These are phyloP conservation scores for Eucalyptus sp. DNA, from an alignment of 345 rosid genomes.

Conservation along the genomic window DNA sequence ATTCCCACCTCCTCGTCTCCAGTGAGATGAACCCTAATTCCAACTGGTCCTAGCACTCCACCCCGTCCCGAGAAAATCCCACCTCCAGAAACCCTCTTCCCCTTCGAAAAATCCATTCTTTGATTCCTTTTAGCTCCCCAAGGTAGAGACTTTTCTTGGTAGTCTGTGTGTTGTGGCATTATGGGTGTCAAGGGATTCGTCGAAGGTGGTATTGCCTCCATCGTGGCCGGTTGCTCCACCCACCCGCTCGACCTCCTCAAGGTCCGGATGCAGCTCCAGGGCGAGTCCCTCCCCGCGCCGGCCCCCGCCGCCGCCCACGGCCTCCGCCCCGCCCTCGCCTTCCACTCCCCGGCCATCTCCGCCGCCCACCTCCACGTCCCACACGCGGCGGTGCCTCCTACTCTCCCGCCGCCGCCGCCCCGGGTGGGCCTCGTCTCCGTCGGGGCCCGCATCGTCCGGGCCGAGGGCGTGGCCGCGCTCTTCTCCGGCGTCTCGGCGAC, in stretches of 20 bases:
- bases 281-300: constrained; percentile 28
- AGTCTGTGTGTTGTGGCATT: no score
- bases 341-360: constrained; percentile 12
- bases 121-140: not conserved
- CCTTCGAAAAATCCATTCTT: not conserved
- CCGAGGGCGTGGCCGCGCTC: constrained; percentile 47
- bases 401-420: constrained; percentile 10
- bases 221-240: constrained; percentile 71
- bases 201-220: constrained; percentile 69
- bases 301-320: constrained; percentile 6
- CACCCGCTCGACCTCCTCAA: constrained; percentile 85
- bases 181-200: constrained; percentile 82
- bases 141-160: not conserved
- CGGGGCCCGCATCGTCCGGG: constrained; percentile 41
- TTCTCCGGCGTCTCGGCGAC: constrained; percentile 84
- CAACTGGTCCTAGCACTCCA: constrained; percentile 13
- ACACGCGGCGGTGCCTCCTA: constrained; percentile 3
- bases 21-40: constrained; percentile 49
- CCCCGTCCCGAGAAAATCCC: not conserved
- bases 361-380: constrained; percentile 12
- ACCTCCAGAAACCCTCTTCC: not conserved
- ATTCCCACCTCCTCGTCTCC: constrained; percentile 70
- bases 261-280: constrained; percentile 82
- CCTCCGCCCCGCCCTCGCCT: constrained; percentile 31
- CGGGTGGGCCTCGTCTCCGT: constrained; percentile 49